These are phyloP conservation scores for Ophiocordyceps camponoti-rufipedis DNA, from an alignment of 2,329 filamentous ascomycete species.

Conservation along the genomic window DNA sequence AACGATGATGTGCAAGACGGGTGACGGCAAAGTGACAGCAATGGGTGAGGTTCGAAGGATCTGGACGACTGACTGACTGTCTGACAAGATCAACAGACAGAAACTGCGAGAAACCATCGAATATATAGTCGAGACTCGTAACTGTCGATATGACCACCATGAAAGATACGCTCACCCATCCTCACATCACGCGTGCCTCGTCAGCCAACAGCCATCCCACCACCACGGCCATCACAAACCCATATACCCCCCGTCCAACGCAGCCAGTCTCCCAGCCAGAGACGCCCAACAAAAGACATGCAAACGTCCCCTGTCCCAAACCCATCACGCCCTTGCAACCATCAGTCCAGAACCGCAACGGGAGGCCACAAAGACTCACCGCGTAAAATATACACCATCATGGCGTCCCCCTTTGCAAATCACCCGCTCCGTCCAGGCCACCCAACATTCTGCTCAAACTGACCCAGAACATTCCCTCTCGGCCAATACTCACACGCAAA, in stretches of 20 bases:
- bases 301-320: neutral
- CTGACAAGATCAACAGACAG: neutral
- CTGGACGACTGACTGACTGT: neutral
- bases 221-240: neutral
- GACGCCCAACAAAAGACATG: neutral
- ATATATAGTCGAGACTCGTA: neutral
- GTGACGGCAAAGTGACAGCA: too few relatives aligned
- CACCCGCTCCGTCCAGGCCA: constrained; percentile 2
- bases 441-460: constrained; percentile 21
- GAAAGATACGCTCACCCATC: neutral
- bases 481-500: constrained; percentile 56
- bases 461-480: constrained; percentile 40
- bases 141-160: neutral
- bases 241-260: neutral
- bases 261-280: neutral
- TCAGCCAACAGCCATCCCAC: neutral
- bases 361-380: too few relatives aligned
- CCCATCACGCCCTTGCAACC: too few relatives aligned
- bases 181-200: neutral
- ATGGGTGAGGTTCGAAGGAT: neutral
- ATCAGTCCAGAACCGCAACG: too few relatives aligned
- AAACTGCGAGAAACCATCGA: neutral
- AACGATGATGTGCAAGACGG: too few relatives aligned
- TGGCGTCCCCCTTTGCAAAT: neutral
- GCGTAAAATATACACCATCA: too few relatives aligned